Evolutionary conservation across 345 rosid genomes (phyloP), one percentile per base, ranked within the genome.

Genomic region (Citrus mangshanensis): DNA sequence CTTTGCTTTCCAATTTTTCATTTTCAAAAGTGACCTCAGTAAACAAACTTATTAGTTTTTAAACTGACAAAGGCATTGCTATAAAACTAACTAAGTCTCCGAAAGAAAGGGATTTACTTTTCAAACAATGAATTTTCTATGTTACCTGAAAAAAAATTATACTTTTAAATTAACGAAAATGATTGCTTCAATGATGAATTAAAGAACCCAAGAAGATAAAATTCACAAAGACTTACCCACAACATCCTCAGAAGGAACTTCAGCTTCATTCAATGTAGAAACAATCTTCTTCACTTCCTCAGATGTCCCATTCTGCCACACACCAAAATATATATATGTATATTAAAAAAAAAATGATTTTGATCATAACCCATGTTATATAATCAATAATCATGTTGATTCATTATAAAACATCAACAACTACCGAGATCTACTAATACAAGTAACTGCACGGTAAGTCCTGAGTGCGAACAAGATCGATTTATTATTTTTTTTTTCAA

Each of bases 221-320:
- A 18, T 42, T 49, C 55, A 22, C 49, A 37, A 32, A 75, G 46
- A 56, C 85, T 78, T 79, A 90, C 92, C 96, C 6, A 89, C 96
- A 64, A 81, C 88, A 67, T 90, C 93, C 80, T 88, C 81, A 0
- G 90, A 80, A 80, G 96, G 96, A 49, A 92, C 89, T 68, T 92
- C 93, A 73, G 90, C 90, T 84, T 86, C 86, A 62, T 92, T 92
- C 84, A 92, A 80, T 25, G 75, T 42, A 8, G 86, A 40, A 54
- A 92, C 89, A 59, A 91, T 89, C 92, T 86, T 90, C 88, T 90
- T 88, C 77, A 92, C 96, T 78, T 92, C 93, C 54, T 90, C 92
- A 76, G 79, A 69, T 28, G 96, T 86, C 40, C 96, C 96, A 84
- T 90, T 92, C 93, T 91, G 83, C 74, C 81, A 72, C 56, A 65